Evolutionary conservation across 1,139 yeast genomes (phyloP).

Genomic region (Debaryomyces nepalensis): DNA sequence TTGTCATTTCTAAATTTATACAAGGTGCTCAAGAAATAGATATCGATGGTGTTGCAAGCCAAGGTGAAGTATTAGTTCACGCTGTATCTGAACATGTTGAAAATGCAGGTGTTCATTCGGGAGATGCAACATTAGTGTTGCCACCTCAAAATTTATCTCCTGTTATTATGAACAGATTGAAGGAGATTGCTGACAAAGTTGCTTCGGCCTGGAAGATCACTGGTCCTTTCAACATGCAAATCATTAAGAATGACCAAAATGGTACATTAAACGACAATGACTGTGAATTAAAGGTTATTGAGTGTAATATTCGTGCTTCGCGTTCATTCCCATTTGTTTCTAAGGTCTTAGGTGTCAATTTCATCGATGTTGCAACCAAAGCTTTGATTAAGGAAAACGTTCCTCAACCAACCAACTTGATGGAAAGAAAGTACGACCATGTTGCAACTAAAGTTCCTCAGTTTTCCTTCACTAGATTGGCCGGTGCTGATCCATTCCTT

Average conservation of each 20-base stretch:
- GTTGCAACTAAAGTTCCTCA: constrained; percentile 98
- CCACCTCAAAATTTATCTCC: constrained; percentile 84
- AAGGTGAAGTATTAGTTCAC: constrained; percentile 88
- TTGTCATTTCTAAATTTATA: constrained; percentile 93
- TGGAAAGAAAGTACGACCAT: constrained; percentile 63
- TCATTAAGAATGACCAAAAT: constrained; percentile 68
- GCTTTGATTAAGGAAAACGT: constrained; percentile 78
- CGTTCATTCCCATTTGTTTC: constrained; percentile 99
- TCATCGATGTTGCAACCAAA: constrained; percentile 90
- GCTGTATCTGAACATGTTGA: constrained; percentile 98
- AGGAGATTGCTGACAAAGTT: constrained; percentile 87
- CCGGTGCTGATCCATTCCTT: constrained; percentile 98
- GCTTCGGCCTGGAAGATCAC: constrained; percentile 94
- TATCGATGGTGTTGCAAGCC: constrained; percentile 91
- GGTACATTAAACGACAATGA: constrained; percentile 53
- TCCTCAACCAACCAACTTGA: constrained; percentile 71
- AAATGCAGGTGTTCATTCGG: constrained; percentile 98
- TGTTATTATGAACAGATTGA: constrained; percentile 62
- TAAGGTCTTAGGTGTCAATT: constrained; percentile 90
- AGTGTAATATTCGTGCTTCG: constrained; percentile 97
- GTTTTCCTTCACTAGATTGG: constrained; percentile 95
- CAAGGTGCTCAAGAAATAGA: constrained; percentile 97
- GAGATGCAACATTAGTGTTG: constrained; percentile 93
- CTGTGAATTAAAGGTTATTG: constrained; percentile 85
- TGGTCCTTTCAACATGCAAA: constrained; percentile 98